Evolutionary conservation across 495 filamentous ascomycete species (phyloP).

Genomic region (Xylaria curta): DNA sequence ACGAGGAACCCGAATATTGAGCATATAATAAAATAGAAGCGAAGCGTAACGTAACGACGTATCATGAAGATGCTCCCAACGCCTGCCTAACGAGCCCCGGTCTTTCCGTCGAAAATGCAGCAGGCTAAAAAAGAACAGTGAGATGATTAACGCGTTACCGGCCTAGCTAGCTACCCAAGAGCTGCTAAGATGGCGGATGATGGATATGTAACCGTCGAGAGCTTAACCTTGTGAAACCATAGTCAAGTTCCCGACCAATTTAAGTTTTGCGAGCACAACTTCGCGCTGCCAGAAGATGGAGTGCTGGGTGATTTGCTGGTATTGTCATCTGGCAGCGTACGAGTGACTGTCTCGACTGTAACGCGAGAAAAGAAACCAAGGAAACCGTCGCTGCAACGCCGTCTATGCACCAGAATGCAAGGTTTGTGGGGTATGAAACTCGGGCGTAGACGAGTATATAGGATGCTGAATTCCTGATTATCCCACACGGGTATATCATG

Average conservation of each 20-base stretch:
- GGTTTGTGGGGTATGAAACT: slow-evolving; percentile 23
- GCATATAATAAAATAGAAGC: slow-evolving; percentile 11
- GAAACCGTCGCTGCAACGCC: slow-evolving; percentile 26
- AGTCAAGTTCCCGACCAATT: neutral
- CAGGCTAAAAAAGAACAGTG: slow-evolving; percentile 13
- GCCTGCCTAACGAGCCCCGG: slow-evolving; percentile 10
- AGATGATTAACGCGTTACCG: neutral
- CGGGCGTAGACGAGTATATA: slow-evolving; percentile 23
- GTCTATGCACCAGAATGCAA: slow-evolving; percentile 29
- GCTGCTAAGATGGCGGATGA: neutral
- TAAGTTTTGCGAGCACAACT: neutral
- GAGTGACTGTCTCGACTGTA: neutral
- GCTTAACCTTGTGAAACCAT: neutral
- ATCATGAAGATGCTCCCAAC: slow-evolving; percentile 14
- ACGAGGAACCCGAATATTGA: neutral
- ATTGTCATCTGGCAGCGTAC: neutral
- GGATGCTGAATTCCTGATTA: slow-evolving; percentile 20
- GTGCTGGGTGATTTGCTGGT: neutral
- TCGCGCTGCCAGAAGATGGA: neutral
- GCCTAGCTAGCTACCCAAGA: neutral
- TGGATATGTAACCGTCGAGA: neutral
- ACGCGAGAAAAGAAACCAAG: slow-evolving; percentile 19
- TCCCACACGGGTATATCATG: slow-evolving; percentile 25
- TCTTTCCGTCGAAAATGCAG: slow-evolving; percentile 27
- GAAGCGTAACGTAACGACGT: slow-evolving; percentile 15